phyloP scores from a whole-genome alignment of 2,329 filamentous ascomycete genomes.

The Monilinia fructicola region DNA sequence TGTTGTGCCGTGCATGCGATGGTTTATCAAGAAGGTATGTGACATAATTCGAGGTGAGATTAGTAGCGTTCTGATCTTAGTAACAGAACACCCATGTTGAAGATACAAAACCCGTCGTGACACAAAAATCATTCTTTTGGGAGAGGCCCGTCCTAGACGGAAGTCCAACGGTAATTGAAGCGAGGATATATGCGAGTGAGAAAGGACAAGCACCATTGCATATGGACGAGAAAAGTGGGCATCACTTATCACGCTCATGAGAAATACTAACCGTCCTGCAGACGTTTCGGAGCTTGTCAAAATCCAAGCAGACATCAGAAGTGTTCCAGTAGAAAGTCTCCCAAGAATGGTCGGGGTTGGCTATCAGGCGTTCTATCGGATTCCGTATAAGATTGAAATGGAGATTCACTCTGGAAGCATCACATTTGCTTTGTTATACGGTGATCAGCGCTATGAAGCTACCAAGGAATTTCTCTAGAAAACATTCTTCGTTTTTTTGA shows the following conservation, averaged over 20 bases:
- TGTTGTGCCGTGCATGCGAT: slow-evolving; percentile 4
- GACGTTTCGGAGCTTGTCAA: slow-evolving; percentile 6
- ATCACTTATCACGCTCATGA: not conserved
- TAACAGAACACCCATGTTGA: not conserved
- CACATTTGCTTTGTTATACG: slow-evolving; percentile 3
- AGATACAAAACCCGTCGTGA: slow-evolving; percentile 5
- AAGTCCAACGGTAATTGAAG: not conserved
- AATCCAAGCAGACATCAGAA: slow-evolving; percentile 12
- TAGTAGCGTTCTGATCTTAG: not conserved
- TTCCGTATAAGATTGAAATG: not conserved
- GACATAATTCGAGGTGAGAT: not conserved
- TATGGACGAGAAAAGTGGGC: not conserved
- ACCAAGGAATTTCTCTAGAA: slow-evolving; percentile 10
- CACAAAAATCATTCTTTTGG: slow-evolving; percentile 1
- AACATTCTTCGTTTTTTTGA: not conserved
- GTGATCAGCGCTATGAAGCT: not conserved
- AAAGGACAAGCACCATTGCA: not conserved
- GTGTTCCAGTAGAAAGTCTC: not conserved
- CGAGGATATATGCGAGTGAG: not conserved
- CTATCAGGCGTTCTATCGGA: not conserved
- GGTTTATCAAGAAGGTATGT: slow-evolving; percentile 4
- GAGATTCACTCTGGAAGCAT: slow-evolving; percentile 5
- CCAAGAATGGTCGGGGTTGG: not conserved
- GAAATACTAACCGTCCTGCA: not conserved
- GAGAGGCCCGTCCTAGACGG: not conserved